These are phyloP conservation scores for Paecilomyces niveus DNA, from an alignment of 2,329 filamentous ascomycete genomes.

Conservation along the genomic window DNA sequence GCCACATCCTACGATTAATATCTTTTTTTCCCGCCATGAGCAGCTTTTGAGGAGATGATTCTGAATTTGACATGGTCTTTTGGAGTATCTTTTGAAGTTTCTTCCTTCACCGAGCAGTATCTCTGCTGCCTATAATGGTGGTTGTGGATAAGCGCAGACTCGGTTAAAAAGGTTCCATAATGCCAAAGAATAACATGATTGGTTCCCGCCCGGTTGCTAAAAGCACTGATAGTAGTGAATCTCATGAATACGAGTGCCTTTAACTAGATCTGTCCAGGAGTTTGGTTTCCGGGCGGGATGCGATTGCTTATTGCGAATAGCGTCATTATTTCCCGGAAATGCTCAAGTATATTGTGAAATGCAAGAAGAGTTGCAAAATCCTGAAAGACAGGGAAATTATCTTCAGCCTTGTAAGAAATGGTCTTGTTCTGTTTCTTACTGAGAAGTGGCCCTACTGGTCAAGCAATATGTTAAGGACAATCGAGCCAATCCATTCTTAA, in stretches of 20 bases:
- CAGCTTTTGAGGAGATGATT: background rate
- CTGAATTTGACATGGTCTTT: background rate
- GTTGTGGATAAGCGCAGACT: background rate
- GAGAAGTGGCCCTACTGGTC: too few relatives aligned
- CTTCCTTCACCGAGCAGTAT: background rate
- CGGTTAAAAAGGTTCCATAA: background rate
- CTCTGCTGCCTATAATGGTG: background rate
- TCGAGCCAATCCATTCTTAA: too few relatives aligned
- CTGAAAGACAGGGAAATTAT: background rate
- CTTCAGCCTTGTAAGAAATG: too few relatives aligned
- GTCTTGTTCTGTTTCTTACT: too few relatives aligned
- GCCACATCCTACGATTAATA: slow-evolving; percentile 40
- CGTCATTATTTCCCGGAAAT: background rate
- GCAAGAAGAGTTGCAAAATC: background rate
- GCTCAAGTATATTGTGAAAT: background rate
- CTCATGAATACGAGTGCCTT: background rate
- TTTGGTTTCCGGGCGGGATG: background rate
- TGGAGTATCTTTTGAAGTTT: background rate
- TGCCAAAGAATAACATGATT: background rate
- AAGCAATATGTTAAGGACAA: too few relatives aligned
- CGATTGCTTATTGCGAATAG: background rate
- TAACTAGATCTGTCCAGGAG: background rate
- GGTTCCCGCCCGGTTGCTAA: background rate
- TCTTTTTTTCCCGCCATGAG: slow-evolving; percentile 24
- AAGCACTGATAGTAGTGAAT: background rate